Base-by-base conservation (phyloP, 768 basidiomycete genomes). In the Lactifluus hygrophoroides region DNA sequence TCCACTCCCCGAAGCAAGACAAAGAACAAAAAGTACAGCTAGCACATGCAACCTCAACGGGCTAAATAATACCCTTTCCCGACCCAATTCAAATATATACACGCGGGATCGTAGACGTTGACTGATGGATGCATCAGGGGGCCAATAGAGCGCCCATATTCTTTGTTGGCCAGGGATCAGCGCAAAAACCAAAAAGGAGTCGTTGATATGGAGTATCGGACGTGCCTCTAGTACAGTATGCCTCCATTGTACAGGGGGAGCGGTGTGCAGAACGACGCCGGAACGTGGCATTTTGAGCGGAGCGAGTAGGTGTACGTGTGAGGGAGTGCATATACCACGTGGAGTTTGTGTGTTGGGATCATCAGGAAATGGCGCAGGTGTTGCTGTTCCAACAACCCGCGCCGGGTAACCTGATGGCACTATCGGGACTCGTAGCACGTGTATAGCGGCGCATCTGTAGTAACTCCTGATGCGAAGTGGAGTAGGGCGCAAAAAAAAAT, bases 361-460 rank as follows among this genome's bases (percentile, higher is more conserved):
- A 61, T 32, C 32, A 32, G 25, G 35, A 49, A 21, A 61, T 9
- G 19, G 16, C 32, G 40, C 60, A 61, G 28, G 30, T 21, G n/a
- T 19, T 19, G 19, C 35, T 46, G 56, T 58, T 52, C 60, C 56
- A 53, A 52, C 57, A 59, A 2, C 60, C 51, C 8, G 57, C 57
- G 23, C 60, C 60, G 8, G 51, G 51, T 19, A 60, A 43, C 23
- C n/a, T 44, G 46, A 54, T 48, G 19, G 13, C 52, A 11, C 34
- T 42, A 25, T 44, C 38, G 46, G 58, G 50, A 10, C n/a, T 23
- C 27, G 51, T 3, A 28, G 51, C 3, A 8, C 51, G 49, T 10
- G 54, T 34, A 25, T 50, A 5, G 49, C 59, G 54, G 13, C 59
- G 59, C 59, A 45, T 30, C 28, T 51, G 27, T 17, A 54, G 27